phyloP scores from a whole-genome alignment of 257 asterid genomes.

The Solanum dulcamara region DNA sequence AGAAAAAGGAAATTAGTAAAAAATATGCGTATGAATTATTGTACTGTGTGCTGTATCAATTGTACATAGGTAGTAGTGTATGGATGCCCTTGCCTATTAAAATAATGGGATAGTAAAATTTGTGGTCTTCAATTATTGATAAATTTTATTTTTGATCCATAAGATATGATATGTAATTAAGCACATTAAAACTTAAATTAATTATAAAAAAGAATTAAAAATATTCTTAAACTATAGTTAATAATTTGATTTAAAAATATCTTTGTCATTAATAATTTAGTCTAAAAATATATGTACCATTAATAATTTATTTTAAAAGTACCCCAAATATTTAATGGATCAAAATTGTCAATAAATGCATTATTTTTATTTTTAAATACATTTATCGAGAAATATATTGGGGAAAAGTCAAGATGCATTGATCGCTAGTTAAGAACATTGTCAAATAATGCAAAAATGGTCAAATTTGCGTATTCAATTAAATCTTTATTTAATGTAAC shows the following conservation, averaged over 20 bases:
- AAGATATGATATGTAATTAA: neutral
- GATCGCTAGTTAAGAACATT: neutral
- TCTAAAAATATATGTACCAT: no score
- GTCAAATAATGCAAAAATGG: neutral
- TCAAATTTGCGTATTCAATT: neutral
- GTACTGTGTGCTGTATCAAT: neutral
- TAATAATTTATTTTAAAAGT: no score
- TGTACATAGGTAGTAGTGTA: neutral
- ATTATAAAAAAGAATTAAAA: neutral
- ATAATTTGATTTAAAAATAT: no score
- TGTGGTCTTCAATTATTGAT: neutral
- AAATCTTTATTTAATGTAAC: neutral
- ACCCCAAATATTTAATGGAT: no score
- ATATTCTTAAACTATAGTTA: no score
- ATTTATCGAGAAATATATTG: neutral
- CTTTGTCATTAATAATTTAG: no score
- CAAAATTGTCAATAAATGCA: neutral
- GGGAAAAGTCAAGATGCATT: neutral
- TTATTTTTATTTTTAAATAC: neutral
- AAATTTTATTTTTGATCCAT: neutral
- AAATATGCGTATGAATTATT: no score
- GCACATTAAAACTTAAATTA: neutral
- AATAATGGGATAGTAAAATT: neutral
- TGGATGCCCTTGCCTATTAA: neutral
- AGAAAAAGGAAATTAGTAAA: no score